These are phyloP conservation scores for Pythium pyrilobum DNA, from an alignment of 352 stramenopile genomes.

Conservation along the genomic window DNA sequence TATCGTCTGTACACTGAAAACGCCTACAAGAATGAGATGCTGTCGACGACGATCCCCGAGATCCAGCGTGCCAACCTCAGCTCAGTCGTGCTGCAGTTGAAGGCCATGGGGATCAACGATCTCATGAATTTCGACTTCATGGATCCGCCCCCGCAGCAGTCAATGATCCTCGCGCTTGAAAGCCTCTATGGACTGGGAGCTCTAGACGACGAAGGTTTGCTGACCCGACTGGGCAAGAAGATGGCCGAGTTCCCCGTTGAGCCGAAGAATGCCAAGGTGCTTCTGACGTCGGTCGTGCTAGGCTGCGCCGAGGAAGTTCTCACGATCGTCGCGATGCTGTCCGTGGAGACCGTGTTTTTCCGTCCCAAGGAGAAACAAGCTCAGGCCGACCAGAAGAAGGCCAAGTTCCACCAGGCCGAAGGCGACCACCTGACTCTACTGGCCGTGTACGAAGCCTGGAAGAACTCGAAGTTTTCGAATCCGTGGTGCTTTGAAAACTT, in stretches of 20 bases:
- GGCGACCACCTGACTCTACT: slow-evolving; percentile 98
- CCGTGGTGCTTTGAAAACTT: slow-evolving; percentile 99
- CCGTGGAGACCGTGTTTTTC: slow-evolving; percentile 98
- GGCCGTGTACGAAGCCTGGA: slow-evolving; percentile 98
- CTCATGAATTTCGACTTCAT: slow-evolving; percentile 99
- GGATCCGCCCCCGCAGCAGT: slow-evolving; percentile 96
- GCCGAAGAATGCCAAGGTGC: slow-evolving; percentile 98
- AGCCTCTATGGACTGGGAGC: slow-evolving; percentile 97
- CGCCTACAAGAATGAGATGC: slow-evolving; percentile 97
- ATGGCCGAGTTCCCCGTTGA: slow-evolving; percentile 99
- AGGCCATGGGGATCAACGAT: slow-evolving; percentile 99
- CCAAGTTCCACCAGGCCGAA: slow-evolving; percentile 98
- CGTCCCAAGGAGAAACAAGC: slow-evolving; percentile 98
- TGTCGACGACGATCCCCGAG: slow-evolving; percentile 97
- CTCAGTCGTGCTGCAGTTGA: slow-evolving; percentile 98
- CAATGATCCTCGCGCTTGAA: slow-evolving; percentile 96
- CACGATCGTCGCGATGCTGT: slow-evolving; percentile 98
- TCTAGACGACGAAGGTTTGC: slow-evolving; percentile 95
- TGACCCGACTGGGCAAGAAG: slow-evolving; percentile 94
- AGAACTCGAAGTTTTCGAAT: slow-evolving; percentile 96
- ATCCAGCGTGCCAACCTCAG: slow-evolving; percentile 99
- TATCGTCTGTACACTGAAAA: slow-evolving; percentile 99
- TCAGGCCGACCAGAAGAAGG: slow-evolving; percentile 99
- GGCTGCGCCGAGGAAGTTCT: slow-evolving; percentile 98
- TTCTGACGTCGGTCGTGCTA: slow-evolving; percentile 97